Base-by-base conservation (phyloP, 1,139 yeast genomes). In the Pichia sp. region DNA sequence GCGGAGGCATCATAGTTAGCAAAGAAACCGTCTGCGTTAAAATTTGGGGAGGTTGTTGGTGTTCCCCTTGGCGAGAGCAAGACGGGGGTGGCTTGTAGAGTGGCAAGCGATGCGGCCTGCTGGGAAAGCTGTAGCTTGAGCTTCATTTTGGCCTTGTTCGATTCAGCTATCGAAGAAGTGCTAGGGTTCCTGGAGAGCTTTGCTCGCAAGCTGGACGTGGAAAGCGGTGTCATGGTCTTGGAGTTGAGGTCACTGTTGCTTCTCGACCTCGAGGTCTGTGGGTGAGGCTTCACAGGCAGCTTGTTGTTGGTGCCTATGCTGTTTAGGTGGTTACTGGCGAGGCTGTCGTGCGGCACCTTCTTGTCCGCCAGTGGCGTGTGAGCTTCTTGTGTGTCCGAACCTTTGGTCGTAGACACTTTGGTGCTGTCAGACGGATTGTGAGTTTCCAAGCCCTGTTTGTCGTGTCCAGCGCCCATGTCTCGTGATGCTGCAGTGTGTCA, bases 41-140 rank as follows among this genome's bases (percentile, higher is more conserved):
- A 30, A 7, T 58, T 60, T 2, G 70, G 68, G 3, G 69, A 64
- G 1, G 64, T 55, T 8, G 54, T 43, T 5, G 70, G 69, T 0
- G 70, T 65, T 3, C 68, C 68, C 42, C 62, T 63, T 8, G 70
- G 70, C 8, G 70, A 67, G 19, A 67, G 50, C 8, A 66, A 50
- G 7, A 67, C 64, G 1, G 68, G 67, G 0, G 65, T 61, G 1
- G 54, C 52, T 38, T 51, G 54, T 5, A 49, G 10, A 23, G 40
- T 43, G 1, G 63, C 38, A 10, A 64, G 19, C 10, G 58, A 50
- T 1, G 64, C 40, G 2, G 40, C 11, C 15, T 36, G 15, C 41
- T 51, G 58, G 3, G 57, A 49, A 7, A 56, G 32, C 16, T 56
- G 59, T 2, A 56, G 31, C 15, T 56, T 56, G 8, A 64, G 41